These are phyloP conservation scores for Iberis amara DNA, from an alignment of 441 rosid genomes.

Conservation along the genomic window DNA sequence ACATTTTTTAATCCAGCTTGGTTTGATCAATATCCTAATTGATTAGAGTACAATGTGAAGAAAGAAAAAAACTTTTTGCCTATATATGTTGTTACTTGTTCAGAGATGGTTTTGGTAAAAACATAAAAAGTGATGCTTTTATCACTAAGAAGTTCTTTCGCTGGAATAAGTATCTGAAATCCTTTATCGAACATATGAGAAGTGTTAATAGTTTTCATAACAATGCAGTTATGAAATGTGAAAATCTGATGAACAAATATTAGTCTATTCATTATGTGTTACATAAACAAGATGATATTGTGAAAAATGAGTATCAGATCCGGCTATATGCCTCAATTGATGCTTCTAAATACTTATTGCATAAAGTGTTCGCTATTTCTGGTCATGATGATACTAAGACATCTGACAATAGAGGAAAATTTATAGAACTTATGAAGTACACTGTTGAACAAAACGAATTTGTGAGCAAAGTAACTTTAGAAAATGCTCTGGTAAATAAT, in stretches of 20 bases:
- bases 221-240: background rate
- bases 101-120: background rate
- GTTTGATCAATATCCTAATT: background rate
- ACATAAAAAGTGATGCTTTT: background rate
- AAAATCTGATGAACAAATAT: background rate
- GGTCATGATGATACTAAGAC: background rate
- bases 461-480: background rate
- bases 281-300: background rate
- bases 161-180: background rate
- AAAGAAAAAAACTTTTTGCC: too few species aligned
- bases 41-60: background rate
- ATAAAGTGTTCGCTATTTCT: background rate
- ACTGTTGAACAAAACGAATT: background rate
- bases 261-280: background rate
- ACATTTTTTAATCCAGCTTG: background rate
- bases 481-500: background rate
- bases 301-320: background rate
- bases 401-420: background rate
- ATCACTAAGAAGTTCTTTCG: background rate
- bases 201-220: background rate
- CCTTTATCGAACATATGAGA: background rate
- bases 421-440: background rate
- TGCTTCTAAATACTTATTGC: background rate
- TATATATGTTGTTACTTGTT: too few species aligned
- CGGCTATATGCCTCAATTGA: background rate